Percentiles rank a stretch among this genome's conserved stretches.
Evolutionary conservation across 495 filamentous ascomycete genomes (phyloP).

Genomic region (Penicillium turbatum): DNA sequence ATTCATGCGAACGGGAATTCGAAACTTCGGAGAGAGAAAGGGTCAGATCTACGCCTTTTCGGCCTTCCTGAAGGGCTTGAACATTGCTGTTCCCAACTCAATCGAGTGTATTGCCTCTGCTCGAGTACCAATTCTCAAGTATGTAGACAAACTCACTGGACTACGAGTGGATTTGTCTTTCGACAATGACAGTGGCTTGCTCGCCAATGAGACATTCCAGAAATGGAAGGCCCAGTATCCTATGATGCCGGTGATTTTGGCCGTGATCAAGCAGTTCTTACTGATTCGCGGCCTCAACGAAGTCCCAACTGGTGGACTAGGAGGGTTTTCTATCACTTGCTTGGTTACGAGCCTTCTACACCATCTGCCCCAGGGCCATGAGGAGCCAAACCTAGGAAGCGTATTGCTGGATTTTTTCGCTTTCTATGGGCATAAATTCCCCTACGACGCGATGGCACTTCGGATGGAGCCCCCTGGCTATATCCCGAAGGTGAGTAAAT

Average conservation of each 20-base stretch:
- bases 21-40: slow-evolving; percentile 41
- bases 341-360: slow-evolving; percentile 85
- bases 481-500: slow-evolving; percentile 62
- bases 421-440: slow-evolving; percentile 78
- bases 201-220: slow-evolving; percentile 72
- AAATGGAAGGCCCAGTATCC: slow-evolving; percentile 75
- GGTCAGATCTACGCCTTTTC: slow-evolving; percentile 50
- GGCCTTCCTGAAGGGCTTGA: slow-evolving; percentile 42
- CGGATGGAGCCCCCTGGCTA: slow-evolving; percentile 66
- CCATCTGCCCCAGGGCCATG: slow-evolving; percentile 59
- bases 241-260: slow-evolving; percentile 75
- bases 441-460: slow-evolving; percentile 63
- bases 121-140: slow-evolving; percentile 92
- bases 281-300: slow-evolving; percentile 87
- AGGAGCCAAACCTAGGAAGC: slow-evolving; percentile 67
- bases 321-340: slow-evolving; percentile 90
- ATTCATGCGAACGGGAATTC: slow-evolving; percentile 46
- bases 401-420: slow-evolving; percentile 82
- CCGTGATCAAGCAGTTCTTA: slow-evolving; percentile 88
- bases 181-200: slow-evolving; percentile 78
- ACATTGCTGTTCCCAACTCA: slow-evolving; percentile 47
- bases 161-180: slow-evolving; percentile 89
- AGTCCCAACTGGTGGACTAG: slow-evolving; percentile 83
- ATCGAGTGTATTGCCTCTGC: slow-evolving; percentile 66
- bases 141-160: slow-evolving; percentile 64